Evolutionary conservation across 176 grass and related monocot species (phyloP), one percentile per base, ranked within the genome.

Genomic region (Oryza australiensis): DNA sequence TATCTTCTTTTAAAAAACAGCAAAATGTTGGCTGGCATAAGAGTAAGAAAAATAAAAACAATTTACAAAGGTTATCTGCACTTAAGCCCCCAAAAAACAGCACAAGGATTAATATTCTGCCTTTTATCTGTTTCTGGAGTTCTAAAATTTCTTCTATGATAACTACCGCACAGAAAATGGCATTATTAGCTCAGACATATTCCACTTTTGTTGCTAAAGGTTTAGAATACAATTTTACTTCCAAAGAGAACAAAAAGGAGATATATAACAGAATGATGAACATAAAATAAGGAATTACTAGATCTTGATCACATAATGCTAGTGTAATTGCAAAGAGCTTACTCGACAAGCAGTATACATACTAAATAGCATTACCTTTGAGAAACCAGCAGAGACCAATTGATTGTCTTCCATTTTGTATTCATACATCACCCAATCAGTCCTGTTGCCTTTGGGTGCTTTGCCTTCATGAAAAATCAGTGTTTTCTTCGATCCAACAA

Each of bases 361-460:
- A 51, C 20, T n/a, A 63, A 69, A 22, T 10, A 33, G 5, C 1
- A 35, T 34, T 89, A 95, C 96, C 89, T 95, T 94, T n/a, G 83
- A 83, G 75, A 92, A 85, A 76, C 92, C 90, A 67, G 87, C 73
- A 85, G 84, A 78, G 69, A 70, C 73, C 80, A 94, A 64, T 37
- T 62, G 63, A 2, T 75, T 73, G 10, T 90, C 84, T 75, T 92
- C 82, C 59, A 99, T 88, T 40, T 82, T 92, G 85, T 93, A 99
- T 80, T 99, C 96, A 62, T 99, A 93, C 96, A 99, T 99, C 73
- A 95, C 88, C 96, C 96, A 99, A 60, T 99, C 77, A 71, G 96
- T 99, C 40, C 96, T 81, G 13, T 82, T 77, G 40, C 96, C 93
- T 71, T 90, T 89, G 29, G 85, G 93, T 57, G 89, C 78, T 77